Percentiles rank a stretch among this genome's conserved stretches.
Conservation (phyloP, 352 stramenopile genomes). For the Phytophthora lateralis region DNA sequence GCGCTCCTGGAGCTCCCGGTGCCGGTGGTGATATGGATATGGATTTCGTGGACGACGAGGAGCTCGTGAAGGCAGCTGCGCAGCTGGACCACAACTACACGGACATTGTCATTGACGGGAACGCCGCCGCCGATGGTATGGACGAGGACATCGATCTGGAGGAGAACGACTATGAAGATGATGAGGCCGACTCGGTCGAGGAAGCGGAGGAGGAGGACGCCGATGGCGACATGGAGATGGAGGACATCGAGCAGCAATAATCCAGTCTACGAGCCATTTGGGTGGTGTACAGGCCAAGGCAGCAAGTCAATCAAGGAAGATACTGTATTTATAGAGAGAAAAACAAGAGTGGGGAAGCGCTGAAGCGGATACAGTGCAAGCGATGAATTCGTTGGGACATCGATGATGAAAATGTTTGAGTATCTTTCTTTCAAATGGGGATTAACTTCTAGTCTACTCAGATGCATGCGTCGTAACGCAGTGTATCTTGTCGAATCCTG, state of each 20-base stretch:
- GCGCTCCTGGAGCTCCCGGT: slow-evolving; percentile 5
- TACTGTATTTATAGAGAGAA: slow-evolving; percentile 79
- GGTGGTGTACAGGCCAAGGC: slow-evolving; percentile 6
- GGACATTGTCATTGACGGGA: slow-evolving; percentile 86
- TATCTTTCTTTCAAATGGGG: slow-evolving; percentile 41
- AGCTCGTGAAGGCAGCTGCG: slow-evolving; percentile 85
- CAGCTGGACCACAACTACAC: slow-evolving; percentile 90
- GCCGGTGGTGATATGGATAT: slow-evolving; percentile 52
- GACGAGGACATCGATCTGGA: slow-evolving; percentile 74
- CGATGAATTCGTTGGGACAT: background rate
- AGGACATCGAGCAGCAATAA: slow-evolving; percentile 50
- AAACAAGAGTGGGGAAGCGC: slow-evolving; percentile 20
- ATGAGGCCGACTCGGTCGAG: slow-evolving; percentile 70
- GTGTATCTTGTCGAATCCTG: slow-evolving; percentile 17
- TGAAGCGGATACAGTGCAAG: slow-evolving; percentile 4
- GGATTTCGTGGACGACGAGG: slow-evolving; percentile 85
- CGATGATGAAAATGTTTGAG: slow-evolving; percentile 33
- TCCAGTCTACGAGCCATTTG: slow-evolving; percentile 4
- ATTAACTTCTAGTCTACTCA: slow-evolving; percentile 40
- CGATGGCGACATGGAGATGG: slow-evolving; percentile 81
- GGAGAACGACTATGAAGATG: slow-evolving; percentile 62
- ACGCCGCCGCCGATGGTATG: slow-evolving; percentile 48
- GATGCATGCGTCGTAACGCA: slow-evolving; percentile 21
- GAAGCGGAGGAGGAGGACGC: slow-evolving; percentile 72
- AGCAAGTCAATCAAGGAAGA: slow-evolving; percentile 24